These are phyloP conservation scores for Ustilago sp. DNA, from an alignment of 1,284 basidiomycete genomes.

Conservation along the genomic window DNA sequence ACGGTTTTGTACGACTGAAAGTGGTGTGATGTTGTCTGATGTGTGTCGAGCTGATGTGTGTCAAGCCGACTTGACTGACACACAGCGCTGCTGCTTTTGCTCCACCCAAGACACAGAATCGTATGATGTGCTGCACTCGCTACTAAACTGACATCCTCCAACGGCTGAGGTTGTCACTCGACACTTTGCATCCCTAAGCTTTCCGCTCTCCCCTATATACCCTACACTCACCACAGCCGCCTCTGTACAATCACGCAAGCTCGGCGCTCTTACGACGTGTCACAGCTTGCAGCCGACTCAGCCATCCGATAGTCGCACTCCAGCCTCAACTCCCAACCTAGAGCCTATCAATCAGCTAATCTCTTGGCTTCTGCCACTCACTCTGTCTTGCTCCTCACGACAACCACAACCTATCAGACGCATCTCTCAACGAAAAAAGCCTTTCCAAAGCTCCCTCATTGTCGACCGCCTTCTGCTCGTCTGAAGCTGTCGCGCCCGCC, in stretches of 20 bases:
- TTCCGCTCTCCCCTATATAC: neutral
- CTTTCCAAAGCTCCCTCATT: neutral
- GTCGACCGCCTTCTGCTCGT: too few relatives aligned
- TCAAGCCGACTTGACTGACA: neutral
- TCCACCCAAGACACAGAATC: slow-evolving; percentile 29
- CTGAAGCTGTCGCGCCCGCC: neutral
- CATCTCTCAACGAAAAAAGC: neutral
- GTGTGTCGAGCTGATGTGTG: neutral
- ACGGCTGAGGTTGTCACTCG: neutral
- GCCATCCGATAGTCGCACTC: neutral
- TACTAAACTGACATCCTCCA: neutral
- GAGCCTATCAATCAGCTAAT: neutral
- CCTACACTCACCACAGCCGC: neutral
- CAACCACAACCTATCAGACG: neutral
- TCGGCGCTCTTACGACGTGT: neutral
- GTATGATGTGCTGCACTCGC: slow-evolving; percentile 25
- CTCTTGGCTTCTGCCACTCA: neutral
- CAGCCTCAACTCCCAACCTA: neutral
- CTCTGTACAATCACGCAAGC: neutral
- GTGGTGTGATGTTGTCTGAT: slow-evolving; percentile 3
- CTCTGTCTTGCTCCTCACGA: neutral
- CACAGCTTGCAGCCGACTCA: neutral
- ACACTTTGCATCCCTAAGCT: neutral
- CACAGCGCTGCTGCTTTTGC: slow-evolving; percentile 1
- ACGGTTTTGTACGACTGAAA: neutral